These are phyloP conservation scores for Porogramme epimiltina DNA, from an alignment of 1,284 basidiomycete species.

Conservation along the genomic window DNA sequence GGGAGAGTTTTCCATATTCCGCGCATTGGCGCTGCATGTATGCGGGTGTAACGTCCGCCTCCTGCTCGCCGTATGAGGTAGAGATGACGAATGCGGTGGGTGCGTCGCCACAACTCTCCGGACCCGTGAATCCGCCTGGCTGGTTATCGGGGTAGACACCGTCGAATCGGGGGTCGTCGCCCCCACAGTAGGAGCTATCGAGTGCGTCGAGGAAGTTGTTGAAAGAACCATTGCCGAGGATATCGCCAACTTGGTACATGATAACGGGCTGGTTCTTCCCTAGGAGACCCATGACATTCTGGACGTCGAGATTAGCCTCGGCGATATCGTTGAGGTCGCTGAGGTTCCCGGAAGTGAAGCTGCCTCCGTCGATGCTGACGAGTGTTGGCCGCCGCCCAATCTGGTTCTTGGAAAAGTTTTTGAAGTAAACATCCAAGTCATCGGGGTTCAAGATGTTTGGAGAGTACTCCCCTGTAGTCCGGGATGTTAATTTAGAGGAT, in stretches of 20 bases:
- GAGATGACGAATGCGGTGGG: slow-evolving; percentile 55
- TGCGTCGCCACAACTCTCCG: slow-evolving; percentile 52
- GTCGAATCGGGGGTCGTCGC: slow-evolving; percentile 44
- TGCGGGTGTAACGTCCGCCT: slow-evolving; percentile 44
- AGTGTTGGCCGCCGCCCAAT: slow-evolving; percentile 43
- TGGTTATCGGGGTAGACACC: slow-evolving; percentile 41
- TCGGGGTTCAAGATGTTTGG: slow-evolving; percentile 45
- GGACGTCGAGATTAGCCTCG: slow-evolving; percentile 51
- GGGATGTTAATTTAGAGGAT: no score
- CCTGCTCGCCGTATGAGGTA: slow-evolving; percentile 53
- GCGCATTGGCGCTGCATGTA: slow-evolving; percentile 55
- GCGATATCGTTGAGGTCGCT: slow-evolving; percentile 44
- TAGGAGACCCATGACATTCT: slow-evolving; percentile 41
- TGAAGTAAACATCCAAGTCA: slow-evolving; percentile 49
- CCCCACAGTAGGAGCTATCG: slow-evolving; percentile 45
- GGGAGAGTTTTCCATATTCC: slow-evolving; percentile 60
- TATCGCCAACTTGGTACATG: slow-evolving; percentile 51
- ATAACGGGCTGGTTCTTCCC: slow-evolving; percentile 39
- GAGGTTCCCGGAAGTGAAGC: slow-evolving; percentile 30
- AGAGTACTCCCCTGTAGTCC: slow-evolving; percentile 46
- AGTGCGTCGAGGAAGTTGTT: slow-evolving; percentile 49
- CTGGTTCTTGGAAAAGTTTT: slow-evolving; percentile 39
- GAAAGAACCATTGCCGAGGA: slow-evolving; percentile 42
- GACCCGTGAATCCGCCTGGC: slow-evolving; percentile 40
- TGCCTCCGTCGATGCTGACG: slow-evolving; percentile 43